A percentile compares a stretch with the other conserved stretches of the same genome.
phyloP scores from a whole-genome alignment of 495 filamentous ascomycete species.

The Aspergillus ostianus region DNA sequence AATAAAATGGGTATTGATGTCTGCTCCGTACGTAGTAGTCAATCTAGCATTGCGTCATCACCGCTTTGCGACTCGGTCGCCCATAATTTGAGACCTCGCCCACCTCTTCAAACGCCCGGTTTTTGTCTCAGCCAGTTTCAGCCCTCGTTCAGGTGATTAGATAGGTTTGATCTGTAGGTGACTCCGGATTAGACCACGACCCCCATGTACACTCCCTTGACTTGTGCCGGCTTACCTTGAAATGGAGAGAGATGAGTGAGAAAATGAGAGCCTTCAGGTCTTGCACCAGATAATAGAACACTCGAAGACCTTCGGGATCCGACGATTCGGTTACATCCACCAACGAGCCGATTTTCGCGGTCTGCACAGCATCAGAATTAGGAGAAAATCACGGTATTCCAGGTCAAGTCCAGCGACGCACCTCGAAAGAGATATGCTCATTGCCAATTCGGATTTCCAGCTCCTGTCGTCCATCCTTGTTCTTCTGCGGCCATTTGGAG shows the following conservation, averaged over 20 bases:
- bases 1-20: neutral
- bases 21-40: slow-evolving; percentile 1
- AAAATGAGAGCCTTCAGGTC: slow-evolving; percentile 97
- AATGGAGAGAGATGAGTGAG: slow-evolving; percentile 92
- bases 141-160: slow-evolving; percentile 32
- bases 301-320: slow-evolving; percentile 92
- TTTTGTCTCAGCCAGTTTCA: neutral
- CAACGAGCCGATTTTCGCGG: slow-evolving; percentile 96
- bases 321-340: slow-evolving; percentile 95
- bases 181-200: slow-evolving; percentile 5
- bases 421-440: slow-evolving; percentile 98
- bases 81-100: neutral
- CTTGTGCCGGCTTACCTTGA: slow-evolving; percentile 64
- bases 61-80: neutral
- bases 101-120: neutral
- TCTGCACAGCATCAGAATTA: slow-evolving; percentile 50
- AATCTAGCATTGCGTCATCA: slow-evolving; percentile 20
- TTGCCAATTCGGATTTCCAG: slow-evolving; percentile 91
- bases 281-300: slow-evolving; percentile 99
- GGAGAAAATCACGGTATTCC: neutral
- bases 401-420: slow-evolving; percentile 27
- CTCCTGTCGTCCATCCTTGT: slow-evolving; percentile 97
- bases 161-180: slow-evolving; percentile 73
- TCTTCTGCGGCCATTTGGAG: slow-evolving; percentile 98
- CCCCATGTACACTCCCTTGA: neutral